Conservation (phyloP, 257 asterid species). For the Nicotiana paniculata region DNA sequence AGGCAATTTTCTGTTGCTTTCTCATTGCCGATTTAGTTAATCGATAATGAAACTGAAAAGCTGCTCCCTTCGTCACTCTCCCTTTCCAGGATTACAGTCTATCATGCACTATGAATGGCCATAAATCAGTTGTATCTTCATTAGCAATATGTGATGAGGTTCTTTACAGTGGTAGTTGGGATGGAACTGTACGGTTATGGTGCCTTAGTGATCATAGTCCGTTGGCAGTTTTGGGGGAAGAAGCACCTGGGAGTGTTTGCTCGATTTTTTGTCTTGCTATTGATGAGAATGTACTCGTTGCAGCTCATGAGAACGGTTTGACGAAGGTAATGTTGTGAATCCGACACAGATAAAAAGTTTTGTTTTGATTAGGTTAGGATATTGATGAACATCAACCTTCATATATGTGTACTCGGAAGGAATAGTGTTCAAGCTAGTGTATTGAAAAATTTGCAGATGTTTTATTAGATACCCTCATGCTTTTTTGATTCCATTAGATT, state of each 20-base stretch:
- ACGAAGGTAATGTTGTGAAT: slow-evolving; percentile 32
- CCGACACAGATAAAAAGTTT: background rate
- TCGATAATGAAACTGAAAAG: slow-evolving; percentile 10
- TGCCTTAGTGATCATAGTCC: slow-evolving; percentile 76
- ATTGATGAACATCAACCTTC: background rate
- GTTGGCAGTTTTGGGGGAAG: slow-evolving; percentile 66
- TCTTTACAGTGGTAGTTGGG: slow-evolving; percentile 98
- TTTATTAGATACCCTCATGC: background rate
- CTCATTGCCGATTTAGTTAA: slow-evolving; percentile 4
- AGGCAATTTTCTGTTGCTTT: slow-evolving; percentile 35
- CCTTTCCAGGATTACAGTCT: slow-evolving; percentile 57
- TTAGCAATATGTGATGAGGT: slow-evolving; percentile 51
- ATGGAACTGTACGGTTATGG: slow-evolving; percentile 89
- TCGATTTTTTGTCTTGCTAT: slow-evolving; percentile 60
- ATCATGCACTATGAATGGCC: slow-evolving; percentile 68
- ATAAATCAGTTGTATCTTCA: slow-evolving; percentile 70
- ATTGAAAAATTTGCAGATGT: background rate
- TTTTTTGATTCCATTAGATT: slow-evolving; percentile 29
- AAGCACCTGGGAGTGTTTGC: slow-evolving; percentile 29
- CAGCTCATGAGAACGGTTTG: slow-evolving; percentile 64
- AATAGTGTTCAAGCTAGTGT: background rate
- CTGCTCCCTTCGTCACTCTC: background rate
- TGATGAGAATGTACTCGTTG: slow-evolving; percentile 46
- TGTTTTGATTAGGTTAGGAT: background rate
- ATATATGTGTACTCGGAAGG: background rate